Conservation (phyloP, 2,329 filamentous ascomycete genomes). For the Acephala macrosclerotiorum region DNA sequence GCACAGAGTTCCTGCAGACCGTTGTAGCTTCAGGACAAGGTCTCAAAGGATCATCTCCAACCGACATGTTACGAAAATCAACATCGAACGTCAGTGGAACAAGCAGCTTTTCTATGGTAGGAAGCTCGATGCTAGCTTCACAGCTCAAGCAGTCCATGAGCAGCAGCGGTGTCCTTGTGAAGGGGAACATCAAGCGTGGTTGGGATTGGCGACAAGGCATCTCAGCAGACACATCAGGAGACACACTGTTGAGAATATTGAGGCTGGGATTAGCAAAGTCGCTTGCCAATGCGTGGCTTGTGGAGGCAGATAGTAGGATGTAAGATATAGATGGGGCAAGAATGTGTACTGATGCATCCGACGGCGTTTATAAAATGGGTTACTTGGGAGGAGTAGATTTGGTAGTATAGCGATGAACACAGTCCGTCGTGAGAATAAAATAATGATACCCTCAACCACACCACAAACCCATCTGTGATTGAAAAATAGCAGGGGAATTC, state of each 20-base stretch:
- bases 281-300: slow-evolving; percentile 72
- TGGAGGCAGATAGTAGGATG: slow-evolving; percentile 61
- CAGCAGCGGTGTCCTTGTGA: slow-evolving; percentile 58
- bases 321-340: slow-evolving; percentile 31
- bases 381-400: slow-evolving; percentile 19
- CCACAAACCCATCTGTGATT: not conserved
- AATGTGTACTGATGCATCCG: slow-evolving; percentile 17
- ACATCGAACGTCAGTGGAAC: slow-evolving; percentile 61
- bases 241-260: slow-evolving; percentile 76
- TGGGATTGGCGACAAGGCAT: slow-evolving; percentile 77
- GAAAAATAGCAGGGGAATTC: too few relatives aligned
- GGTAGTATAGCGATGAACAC: slow-evolving; percentile 23
- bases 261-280: slow-evolving; percentile 78
- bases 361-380: slow-evolving; percentile 26
- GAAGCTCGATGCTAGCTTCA: slow-evolving; percentile 74
- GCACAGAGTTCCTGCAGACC: slow-evolving; percentile 79
- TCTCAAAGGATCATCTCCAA: slow-evolving; percentile 66
- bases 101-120: slow-evolving; percentile 68
- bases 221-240: slow-evolving; percentile 63
- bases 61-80: slow-evolving; percentile 72
- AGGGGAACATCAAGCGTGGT: slow-evolving; percentile 61
- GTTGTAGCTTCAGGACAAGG: slow-evolving; percentile 76
- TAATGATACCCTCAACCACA: slow-evolving; percentile 33
- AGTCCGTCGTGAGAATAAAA: slow-evolving; percentile 18
- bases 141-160: slow-evolving; percentile 67